Evolutionary conservation across 2,329 filamentous ascomycete genomes (phyloP), one percentile per base, ranked within the genome.

Genomic region (Cercospora berteroae): DNA sequence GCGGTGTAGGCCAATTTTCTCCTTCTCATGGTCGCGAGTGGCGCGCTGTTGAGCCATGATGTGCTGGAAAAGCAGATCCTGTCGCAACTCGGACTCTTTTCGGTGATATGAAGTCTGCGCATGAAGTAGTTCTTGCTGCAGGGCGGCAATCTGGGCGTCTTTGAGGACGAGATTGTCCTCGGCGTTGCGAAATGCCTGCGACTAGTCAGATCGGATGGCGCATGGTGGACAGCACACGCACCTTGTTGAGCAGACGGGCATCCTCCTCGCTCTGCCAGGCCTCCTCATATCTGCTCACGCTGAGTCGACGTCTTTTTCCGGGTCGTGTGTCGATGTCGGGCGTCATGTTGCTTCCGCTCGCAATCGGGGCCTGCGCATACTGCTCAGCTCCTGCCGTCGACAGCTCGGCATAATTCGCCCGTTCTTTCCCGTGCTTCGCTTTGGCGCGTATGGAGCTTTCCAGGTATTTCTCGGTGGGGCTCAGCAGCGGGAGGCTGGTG

Each of bases 41-140:
- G 64, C 64, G 18, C 29, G 50, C 23, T 63, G 39, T 13, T 48
- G 60, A 23, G 60, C 58, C 29, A 64, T 59, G 16, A 66, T 55
- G 27, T 60, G 55, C 23, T 39, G 31, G 42, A 68, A 68, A 4
- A 63, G 55, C 25, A 68, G 59, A 42, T 68, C 63, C 42, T 68
- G 67, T 23, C 65, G 61, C 13, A 64, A 23, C 50, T 64, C 31
- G 5, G 31, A 57, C n/a, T 64, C 61, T 23, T 44, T 42, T 16
- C 61, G 61, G 13, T 58, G 48, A n/a, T 57, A 48, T 3, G 20
- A 27, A 6, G 50, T 58, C 36, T 42, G 55, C 5, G 20, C 25
- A 27, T 44, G 29, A 2, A 44, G 20, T 12, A 64, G 50, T 18
- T 64, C 61, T 27, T 64, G 50, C 33, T 23, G 61, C 7, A 64